Base-by-base conservation (phyloP, 108 stramenopile species). In the Poteriospumella lacustris region DNA sequence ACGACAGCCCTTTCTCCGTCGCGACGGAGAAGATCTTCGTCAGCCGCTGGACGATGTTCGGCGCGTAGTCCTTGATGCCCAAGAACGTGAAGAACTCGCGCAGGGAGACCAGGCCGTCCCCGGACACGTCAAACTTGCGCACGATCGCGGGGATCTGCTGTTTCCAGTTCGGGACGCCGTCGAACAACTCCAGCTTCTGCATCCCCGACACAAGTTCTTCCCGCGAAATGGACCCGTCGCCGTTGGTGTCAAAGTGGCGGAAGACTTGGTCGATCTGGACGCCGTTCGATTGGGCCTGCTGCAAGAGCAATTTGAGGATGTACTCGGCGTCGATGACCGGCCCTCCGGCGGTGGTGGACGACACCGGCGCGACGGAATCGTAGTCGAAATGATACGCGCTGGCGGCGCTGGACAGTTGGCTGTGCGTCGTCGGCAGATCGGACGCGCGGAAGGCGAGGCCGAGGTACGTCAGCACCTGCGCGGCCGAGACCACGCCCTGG, bases 31-130 rank as follows among this genome's bases (percentile, higher is more conserved):
- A 73, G 12, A 73, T 73, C 31, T 73, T 73, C 3, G 70, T 73
- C 5, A 73, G 12, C 5, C 70, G 43, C 31, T 73, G 70, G 33
- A 73, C 36, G 28, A 73, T 73, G 36, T 73, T 73, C 12, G 70
- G 70, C 5, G 47, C 31, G 36, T 73, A 73, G 31, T 80, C 77
- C 0, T 56, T 41, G 1, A 76, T 12, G 56, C 72, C 44, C 42
- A 75, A 72, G 60, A 84, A 87, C 15, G 75, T 80, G 44, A 87
- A 9, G 44, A 87, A 86, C 39, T 86, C 84, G 5, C 43, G 15
- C 28, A 87, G 75, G 58, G 81, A 79, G 43, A 87, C 68, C 3
- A 34, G 41, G 26, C 81, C 87, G 75, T 86, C 84, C 24, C 83
- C 82, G 67, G 79, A 67, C 15, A 58, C 47, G 29, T 88, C 87